Conservation (phyloP, 1,284 basidiomycete genomes). For the Puccinia sorghi region DNA sequence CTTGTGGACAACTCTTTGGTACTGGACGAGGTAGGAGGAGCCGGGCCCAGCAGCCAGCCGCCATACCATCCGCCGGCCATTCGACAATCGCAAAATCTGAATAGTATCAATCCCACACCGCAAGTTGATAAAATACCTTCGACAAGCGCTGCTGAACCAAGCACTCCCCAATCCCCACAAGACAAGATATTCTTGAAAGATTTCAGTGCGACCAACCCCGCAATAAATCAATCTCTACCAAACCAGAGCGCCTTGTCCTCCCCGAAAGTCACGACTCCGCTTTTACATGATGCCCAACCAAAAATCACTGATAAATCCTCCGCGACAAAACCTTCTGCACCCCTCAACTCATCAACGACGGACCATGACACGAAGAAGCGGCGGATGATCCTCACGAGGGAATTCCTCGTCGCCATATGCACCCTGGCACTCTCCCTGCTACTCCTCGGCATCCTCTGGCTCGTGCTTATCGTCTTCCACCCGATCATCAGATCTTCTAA, state of each 20-base stretch:
- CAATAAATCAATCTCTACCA: not conserved
- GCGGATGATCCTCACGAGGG: not conserved
- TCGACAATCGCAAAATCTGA: not conserved
- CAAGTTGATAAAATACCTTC: not conserved
- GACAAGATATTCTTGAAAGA: not conserved
- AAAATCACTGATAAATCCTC: not conserved
- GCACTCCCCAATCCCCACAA: not conserved
- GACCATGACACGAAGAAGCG: not conserved
- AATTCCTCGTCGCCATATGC: not conserved
- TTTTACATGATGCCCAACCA: not conserved
- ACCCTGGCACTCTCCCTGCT: conserved; percentile 6
- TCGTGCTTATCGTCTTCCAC: not conserved
- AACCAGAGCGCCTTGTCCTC: not conserved
- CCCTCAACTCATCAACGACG: not conserved
- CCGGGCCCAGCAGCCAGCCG: not conserved
- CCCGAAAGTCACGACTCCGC: not conserved
- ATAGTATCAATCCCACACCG: not conserved
- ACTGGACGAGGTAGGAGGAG: not conserved
- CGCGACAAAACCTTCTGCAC: not conserved
- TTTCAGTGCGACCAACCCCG: not conserved
- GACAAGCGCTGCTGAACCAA: not conserved
- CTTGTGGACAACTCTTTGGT: not conserved
- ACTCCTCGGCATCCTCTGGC: not conserved
- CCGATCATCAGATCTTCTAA: conserved; percentile 2
- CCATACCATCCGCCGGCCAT: too few relatives aligned